Evolutionary conservation across 2,329 filamentous ascomycete species (phyloP).

Genomic region (Ophiostoma angusticollis): DNA sequence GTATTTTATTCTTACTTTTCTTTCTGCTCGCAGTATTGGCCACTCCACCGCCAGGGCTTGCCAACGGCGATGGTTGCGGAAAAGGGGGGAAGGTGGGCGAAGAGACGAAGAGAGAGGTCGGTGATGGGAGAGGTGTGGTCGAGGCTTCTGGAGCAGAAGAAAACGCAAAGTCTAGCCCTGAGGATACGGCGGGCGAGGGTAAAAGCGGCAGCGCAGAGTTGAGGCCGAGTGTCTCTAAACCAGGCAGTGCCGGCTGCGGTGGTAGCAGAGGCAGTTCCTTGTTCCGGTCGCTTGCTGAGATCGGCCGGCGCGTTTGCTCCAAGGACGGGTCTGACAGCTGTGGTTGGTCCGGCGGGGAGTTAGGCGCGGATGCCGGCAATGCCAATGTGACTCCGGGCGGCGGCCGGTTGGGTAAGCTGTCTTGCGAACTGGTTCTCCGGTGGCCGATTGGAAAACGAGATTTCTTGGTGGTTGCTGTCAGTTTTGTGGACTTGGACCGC

Average conservation of each 20-base stretch:
- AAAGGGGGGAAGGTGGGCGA: no score
- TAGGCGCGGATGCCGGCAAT: not conserved
- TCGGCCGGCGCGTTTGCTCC: constrained; percentile 8
- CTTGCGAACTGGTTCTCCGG: constrained; percentile 8
- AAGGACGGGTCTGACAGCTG: not conserved
- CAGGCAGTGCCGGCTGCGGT: not conserved
- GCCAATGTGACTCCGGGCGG: constrained; percentile 2
- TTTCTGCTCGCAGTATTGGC: not conserved
- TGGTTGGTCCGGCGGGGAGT: not conserved
- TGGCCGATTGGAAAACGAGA: constrained; percentile 6
- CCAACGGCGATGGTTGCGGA: no score
- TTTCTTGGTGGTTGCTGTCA: not conserved
- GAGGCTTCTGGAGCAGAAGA: no score
- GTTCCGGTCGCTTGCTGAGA: constrained; percentile 15
- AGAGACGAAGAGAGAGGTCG: no score
- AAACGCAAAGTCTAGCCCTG: no score
- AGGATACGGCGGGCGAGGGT: no score
- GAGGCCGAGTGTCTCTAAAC: no score
- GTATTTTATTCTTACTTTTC: not conserved
- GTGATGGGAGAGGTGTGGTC: no score
- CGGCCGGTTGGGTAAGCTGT: constrained; percentile 7
- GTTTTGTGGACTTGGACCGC: constrained; percentile 8
- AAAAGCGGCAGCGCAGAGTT: no score
- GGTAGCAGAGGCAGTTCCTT: constrained; percentile 17
- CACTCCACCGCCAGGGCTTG: no score